Evolutionary conservation across 768 basidiomycete genomes (phyloP).

Genomic region (Termitomyces sp.): DNA sequence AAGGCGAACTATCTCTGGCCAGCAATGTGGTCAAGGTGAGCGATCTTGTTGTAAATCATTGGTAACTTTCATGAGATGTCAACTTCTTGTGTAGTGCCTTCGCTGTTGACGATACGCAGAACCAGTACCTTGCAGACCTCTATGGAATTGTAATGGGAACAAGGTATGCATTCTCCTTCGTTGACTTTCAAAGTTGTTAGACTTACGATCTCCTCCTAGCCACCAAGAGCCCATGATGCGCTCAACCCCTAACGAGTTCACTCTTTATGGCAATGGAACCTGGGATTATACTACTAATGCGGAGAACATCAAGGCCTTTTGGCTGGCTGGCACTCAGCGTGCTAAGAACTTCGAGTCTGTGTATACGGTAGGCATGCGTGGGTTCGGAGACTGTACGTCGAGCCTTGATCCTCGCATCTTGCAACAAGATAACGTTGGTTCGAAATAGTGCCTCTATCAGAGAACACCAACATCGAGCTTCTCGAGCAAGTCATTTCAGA

Average conservation of each 20-base stretch:
- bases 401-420: not conserved
- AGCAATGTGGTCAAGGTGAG: slow-evolving; percentile 40
- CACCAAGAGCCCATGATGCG: slow-evolving; percentile 78
- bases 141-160: slow-evolving; percentile 75
- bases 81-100: slow-evolving; percentile 36
- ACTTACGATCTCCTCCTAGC: slow-evolving; percentile 21
- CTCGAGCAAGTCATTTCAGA: slow-evolving; percentile 54
- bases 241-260: slow-evolving; percentile 65
- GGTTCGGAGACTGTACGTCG: slow-evolving; percentile 47
- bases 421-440: not conserved
- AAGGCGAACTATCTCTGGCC: slow-evolving; percentile 76
- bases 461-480: slow-evolving; percentile 44
- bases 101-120: slow-evolving; percentile 53
- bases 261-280: slow-evolving; percentile 45
- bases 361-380: slow-evolving; percentile 70
- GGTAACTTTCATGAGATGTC: not conserved
- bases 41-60: not conserved
- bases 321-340: slow-evolving; percentile 56
- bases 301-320: slow-evolving; percentile 55
- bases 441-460: slow-evolving; percentile 45
- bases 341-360: slow-evolving; percentile 58
- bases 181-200: not conserved
- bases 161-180: slow-evolving; percentile 29
- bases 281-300: slow-evolving; percentile 64
- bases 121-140: slow-evolving; percentile 58